Evolutionary conservation across 2,329 filamentous ascomycete species (phyloP).

Genomic region (Penicillium sp.): DNA sequence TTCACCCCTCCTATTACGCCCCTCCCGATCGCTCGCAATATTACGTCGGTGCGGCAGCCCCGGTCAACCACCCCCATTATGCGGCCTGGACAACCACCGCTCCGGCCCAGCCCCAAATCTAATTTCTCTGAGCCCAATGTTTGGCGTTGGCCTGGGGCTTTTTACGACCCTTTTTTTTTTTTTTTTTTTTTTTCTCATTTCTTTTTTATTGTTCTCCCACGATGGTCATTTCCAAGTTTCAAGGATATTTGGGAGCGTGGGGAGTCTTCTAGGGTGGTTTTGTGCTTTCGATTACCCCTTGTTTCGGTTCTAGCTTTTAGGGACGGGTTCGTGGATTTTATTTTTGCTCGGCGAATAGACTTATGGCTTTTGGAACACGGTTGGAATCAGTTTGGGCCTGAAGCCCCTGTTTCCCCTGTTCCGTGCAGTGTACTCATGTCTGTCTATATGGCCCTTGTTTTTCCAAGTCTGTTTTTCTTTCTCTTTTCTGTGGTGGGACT

Average conservation of each 20-base stretch:
- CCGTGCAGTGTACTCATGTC: constrained; percentile 9
- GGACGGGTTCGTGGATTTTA: constrained; percentile 3
- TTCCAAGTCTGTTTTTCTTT: background rate
- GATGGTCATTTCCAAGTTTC: constrained; percentile 4
- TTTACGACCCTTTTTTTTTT: constrained; percentile 1
- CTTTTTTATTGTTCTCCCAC: background rate
- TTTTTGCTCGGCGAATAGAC: constrained; percentile 17
- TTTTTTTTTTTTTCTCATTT: constrained; percentile 3
- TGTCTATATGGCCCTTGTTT: constrained; percentile 4
- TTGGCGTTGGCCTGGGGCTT: constrained; percentile 13
- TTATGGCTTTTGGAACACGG: constrained; percentile 11
- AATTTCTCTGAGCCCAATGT: constrained; percentile 11
- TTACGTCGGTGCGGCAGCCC: constrained; percentile 30
- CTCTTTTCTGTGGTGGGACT: background rate
- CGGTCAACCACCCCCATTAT: constrained; percentile 34
- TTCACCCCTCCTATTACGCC: constrained; percentile 36
- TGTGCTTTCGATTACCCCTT: constrained; percentile 5
- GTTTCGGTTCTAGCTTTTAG: constrained; percentile 1
- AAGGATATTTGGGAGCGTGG: constrained; percentile 3
- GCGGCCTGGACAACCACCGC: constrained; percentile 41
- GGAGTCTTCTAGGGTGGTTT: constrained; percentile 8
- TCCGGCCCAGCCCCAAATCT: constrained; percentile 40
- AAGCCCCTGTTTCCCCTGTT: background rate
- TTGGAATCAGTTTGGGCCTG: constrained; percentile 1
- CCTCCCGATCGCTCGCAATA: constrained; percentile 34